Percentiles rank a stretch among this genome's conserved stretches.
These are phyloP conservation scores for Cephaloascus fragrans DNA, from an alignment of 805 yeast species.

Conservation along the genomic window DNA sequence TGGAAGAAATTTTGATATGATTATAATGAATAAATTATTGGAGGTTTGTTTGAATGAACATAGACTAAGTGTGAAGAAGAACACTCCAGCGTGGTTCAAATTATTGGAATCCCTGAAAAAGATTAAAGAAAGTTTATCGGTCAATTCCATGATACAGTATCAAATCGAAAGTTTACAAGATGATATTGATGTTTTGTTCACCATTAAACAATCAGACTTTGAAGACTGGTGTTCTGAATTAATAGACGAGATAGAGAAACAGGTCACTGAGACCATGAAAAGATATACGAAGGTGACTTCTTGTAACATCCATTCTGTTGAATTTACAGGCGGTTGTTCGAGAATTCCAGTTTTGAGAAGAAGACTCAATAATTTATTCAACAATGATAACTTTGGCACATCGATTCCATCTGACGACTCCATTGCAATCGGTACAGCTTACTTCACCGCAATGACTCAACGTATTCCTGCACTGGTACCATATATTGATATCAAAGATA, in stretches of 20 bases:
- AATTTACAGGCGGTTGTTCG: neutral
- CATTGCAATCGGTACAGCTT: neutral
- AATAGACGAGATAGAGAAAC: neutral
- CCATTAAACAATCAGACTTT: neutral
- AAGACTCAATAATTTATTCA: neutral
- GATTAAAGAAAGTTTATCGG: neutral
- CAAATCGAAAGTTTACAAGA: neutral
- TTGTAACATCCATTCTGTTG: neutral
- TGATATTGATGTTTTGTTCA: neutral
- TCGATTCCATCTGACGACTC: neutral
- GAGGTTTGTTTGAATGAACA: neutral
- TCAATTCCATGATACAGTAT: neutral
- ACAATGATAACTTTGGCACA: neutral
- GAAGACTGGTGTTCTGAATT: neutral
- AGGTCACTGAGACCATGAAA: neutral
- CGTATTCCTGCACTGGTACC: neutral
- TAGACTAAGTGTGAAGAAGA: neutral
- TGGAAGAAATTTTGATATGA: conserved; percentile 1
- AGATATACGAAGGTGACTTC: neutral
- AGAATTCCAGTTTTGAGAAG: neutral
- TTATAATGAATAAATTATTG: conserved; percentile 2
- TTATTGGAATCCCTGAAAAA: neutral
- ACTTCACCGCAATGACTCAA: neutral
- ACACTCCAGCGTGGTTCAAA: neutral
- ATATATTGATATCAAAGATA: neutral